Evolutionary conservation across 257 asterid genomes (phyloP).

Genomic region (Solanum medicagineum): DNA sequence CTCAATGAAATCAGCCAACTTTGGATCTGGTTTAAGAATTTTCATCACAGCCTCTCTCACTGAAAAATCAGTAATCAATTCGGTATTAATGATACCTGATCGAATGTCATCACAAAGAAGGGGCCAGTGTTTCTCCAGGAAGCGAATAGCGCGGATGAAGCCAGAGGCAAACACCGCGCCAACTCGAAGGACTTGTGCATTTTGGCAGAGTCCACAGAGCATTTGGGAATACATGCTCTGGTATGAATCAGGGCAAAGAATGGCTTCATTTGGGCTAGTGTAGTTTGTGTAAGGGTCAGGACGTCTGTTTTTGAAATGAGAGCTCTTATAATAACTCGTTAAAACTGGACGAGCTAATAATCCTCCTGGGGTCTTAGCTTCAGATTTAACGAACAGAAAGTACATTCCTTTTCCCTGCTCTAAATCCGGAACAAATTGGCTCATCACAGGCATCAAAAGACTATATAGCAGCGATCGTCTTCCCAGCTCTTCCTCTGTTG

Average conservation of each 20-base stretch:
- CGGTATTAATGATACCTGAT: constrained; percentile 9
- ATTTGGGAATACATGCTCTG: constrained; percentile 40
- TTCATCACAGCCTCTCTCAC: constrained; percentile 21
- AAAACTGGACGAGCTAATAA: constrained; percentile 23
- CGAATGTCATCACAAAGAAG: constrained; percentile 22
- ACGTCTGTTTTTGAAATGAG: constrained; percentile 19
- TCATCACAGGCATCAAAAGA: constrained; percentile 32
- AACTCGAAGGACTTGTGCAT: constrained; percentile 21
- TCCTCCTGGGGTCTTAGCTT: constrained; percentile 28
- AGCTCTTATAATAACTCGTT: constrained; percentile 26
- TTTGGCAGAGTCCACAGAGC: constrained; percentile 30
- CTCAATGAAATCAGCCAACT: constrained; percentile 22
- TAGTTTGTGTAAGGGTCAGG: constrained; percentile 27
- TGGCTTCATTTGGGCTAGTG: constrained; percentile 29
- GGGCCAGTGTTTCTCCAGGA: constrained; percentile 25
- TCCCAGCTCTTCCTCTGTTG: constrained; percentile 26
- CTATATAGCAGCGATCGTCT: constrained; percentile 24
- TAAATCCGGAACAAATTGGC: constrained; percentile 21
- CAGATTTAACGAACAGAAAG: constrained; percentile 20
- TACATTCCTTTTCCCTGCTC: constrained; percentile 33
- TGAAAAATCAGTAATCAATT: constrained; percentile 9
- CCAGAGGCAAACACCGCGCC: constrained; percentile 35
- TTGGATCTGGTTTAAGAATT: background rate
- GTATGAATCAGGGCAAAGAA: constrained; percentile 26
- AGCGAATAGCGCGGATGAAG: constrained; percentile 30